A percentile compares a stretch with the other conserved stretches of the same genome.
phyloP scores from a whole-genome alignment of 139 green algal species.

The Spirogloea muscicola region DNA sequence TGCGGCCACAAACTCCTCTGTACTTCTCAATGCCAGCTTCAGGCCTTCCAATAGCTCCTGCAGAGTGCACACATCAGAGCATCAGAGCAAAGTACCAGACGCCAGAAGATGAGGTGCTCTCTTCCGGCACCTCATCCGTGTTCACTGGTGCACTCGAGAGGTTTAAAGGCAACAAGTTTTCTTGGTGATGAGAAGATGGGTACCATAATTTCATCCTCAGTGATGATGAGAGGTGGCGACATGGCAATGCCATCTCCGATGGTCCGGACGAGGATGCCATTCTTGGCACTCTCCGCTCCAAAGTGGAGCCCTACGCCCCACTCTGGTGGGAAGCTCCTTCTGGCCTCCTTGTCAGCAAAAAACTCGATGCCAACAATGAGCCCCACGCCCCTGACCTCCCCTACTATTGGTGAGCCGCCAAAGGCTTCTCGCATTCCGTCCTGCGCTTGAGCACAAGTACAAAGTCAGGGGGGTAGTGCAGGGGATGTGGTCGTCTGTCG shows the following conservation, averaged over 20 bases:
- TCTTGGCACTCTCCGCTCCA: not conserved
- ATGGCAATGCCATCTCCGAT: constrained; percentile 42
- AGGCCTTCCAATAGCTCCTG: constrained; percentile 12
- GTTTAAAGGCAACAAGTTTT: too few species aligned
- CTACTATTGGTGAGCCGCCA: constrained; percentile 29
- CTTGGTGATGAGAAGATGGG: not conserved
- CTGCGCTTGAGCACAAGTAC: not conserved
- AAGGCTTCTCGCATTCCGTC: constrained; percentile 18
- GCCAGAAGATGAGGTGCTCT: not conserved
- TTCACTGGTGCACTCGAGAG: too few species aligned
- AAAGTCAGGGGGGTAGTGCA: not conserved
- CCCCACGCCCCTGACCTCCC: constrained; percentile 39
- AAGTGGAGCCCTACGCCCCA: constrained; percentile 27
- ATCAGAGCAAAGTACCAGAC: not conserved
- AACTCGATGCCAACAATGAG: constrained; percentile 48
- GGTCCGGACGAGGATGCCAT: constrained; percentile 33
- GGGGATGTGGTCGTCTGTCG: not conserved
- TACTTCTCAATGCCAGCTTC: not conserved
- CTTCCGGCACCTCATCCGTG: not conserved
- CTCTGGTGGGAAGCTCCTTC: constrained; percentile 19
- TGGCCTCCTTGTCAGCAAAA: constrained; percentile 37
- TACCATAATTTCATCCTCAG: constrained; percentile 23
- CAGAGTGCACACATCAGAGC: not conserved
- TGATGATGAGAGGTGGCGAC: constrained; percentile 50
- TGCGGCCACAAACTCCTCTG: constrained; percentile 29